Conservation (phyloP, 495 filamentous ascomycete species). For the Cladorrhinum samala region DNA sequence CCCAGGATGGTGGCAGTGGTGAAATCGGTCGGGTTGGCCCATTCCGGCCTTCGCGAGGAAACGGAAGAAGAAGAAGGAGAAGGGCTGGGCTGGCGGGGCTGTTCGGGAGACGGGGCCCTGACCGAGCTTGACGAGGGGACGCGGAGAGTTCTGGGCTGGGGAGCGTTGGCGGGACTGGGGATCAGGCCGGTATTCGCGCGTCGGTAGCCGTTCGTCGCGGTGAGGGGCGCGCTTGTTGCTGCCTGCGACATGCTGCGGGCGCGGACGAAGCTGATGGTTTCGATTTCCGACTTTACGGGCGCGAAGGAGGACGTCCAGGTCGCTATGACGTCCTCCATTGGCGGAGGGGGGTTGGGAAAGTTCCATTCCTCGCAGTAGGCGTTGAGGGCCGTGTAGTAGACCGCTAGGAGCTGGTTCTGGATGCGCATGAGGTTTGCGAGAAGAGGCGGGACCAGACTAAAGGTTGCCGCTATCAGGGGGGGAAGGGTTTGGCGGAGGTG, state of each 20-base stretch:
- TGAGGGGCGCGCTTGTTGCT: too few relatives aligned
- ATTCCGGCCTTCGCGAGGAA: slow-evolving; percentile 16
- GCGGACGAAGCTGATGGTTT: slow-evolving; percentile 60
- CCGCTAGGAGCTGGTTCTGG: slow-evolving; percentile 75
- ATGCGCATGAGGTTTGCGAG: slow-evolving; percentile 68
- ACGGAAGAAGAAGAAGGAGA: too few relatives aligned
- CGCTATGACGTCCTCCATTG: slow-evolving; percentile 64
- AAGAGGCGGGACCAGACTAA: slow-evolving; percentile 74
- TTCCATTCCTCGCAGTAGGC: slow-evolving; percentile 66
- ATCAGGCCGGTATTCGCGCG: slow-evolving; percentile 33
- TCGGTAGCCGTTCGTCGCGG: slow-evolving; percentile 24
- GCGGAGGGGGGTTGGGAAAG: slow-evolving; percentile 68
- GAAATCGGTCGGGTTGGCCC: slow-evolving; percentile 39
- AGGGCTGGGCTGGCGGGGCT: too few relatives aligned
- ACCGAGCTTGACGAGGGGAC: slow-evolving; percentile 30
- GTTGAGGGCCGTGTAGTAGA: slow-evolving; percentile 79
- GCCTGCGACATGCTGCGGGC: slow-evolving; percentile 11
- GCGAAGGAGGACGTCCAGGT: slow-evolving; percentile 63
- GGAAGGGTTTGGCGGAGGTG: slow-evolving; percentile 72
- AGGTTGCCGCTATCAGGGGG: slow-evolving; percentile 63
- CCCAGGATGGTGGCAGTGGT: slow-evolving; percentile 40
- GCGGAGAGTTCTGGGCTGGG: slow-evolving; percentile 31
- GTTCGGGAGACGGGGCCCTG: slow-evolving; percentile 1
- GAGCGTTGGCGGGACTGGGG: slow-evolving; percentile 17
- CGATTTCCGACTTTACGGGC: slow-evolving; percentile 61